Percentiles rank a stretch among this genome's conserved stretches.
phyloP scores from a whole-genome alignment of 768 basidiomycete genomes.

The Chlorophyllum brunneum region DNA sequence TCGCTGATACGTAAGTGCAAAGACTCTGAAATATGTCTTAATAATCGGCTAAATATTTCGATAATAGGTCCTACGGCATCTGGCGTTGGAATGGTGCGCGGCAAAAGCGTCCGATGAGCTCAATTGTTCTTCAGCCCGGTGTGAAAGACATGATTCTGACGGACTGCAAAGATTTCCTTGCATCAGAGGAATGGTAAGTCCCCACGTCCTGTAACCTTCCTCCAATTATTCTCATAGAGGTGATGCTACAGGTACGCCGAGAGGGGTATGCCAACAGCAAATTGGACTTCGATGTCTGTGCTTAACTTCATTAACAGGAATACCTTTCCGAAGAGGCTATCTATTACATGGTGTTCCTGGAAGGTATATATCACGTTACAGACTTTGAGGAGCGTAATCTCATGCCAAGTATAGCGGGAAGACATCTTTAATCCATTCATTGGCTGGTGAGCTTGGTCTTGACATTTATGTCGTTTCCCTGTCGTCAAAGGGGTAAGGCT shows the following conservation, averaged over 20 bases:
- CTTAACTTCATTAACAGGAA: conserved; percentile 43
- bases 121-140: conserved; percentile 86
- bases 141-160: conserved; percentile 88
- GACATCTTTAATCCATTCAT: conserved; percentile 81
- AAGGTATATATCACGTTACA: conserved; percentile 43
- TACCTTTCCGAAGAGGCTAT: conserved; percentile 86
- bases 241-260: conserved; percentile 72
- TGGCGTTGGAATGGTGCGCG: conserved; percentile 90
- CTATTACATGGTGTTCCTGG: conserved; percentile 82
- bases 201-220: conserved; percentile 1
- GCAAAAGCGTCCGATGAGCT: conserved; percentile 87
- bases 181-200: conserved; percentile 80
- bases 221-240: conserved; percentile 15
- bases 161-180: conserved; percentile 82
- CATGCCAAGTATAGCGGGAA: conserved; percentile 54
- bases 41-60: conserved; percentile 13
- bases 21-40: conserved; percentile 4
- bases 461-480: conserved; percentile 91
- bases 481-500: conserved; percentile 76
- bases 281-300: conserved; percentile 14
- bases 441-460: conserved; percentile 80
- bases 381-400: background rate
- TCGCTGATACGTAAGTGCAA: conserved; percentile 77
- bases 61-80: conserved; percentile 57
- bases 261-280: conserved; percentile 54